Percentiles rank a stretch among this genome's conserved stretches.
phyloP scores from a whole-genome alignment of 2,329 filamentous ascomycete genomes.

The Verticillium albo-atrum region DNA sequence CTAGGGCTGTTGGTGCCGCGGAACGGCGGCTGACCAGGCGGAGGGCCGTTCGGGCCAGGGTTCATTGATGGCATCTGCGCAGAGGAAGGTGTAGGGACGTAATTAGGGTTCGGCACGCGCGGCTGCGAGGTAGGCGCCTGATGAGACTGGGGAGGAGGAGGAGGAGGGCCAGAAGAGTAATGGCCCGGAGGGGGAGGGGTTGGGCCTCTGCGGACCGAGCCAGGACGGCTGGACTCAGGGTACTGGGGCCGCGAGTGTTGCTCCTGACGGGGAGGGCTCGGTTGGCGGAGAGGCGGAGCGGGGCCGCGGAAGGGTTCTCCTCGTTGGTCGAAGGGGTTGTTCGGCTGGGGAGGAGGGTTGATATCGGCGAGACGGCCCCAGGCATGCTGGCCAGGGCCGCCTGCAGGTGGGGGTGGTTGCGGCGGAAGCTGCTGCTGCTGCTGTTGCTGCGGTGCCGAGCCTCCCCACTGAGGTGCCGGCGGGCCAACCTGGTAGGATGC shows the following conservation, averaged over 20 bases:
- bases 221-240: constrained; percentile 15
- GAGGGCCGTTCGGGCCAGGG: constrained; percentile 37
- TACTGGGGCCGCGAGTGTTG: constrained; percentile 36
- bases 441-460: constrained; percentile 57
- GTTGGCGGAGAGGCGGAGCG: constrained; percentile 64
- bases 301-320: constrained; percentile 66
- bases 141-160: constrained; percentile 37
- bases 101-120: constrained; percentile 57
- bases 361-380: constrained; percentile 73
- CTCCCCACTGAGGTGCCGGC: constrained; percentile 85
- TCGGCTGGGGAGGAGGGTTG: constrained; percentile 67
- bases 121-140: constrained; percentile 36
- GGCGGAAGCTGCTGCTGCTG: constrained; percentile 28
- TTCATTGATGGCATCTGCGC: constrained; percentile 31
- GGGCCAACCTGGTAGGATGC: constrained; percentile 89
- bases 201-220: constrained; percentile 44
- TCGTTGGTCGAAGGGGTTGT: constrained; percentile 77
- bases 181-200: constrained; percentile 49
- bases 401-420: constrained; percentile 56
- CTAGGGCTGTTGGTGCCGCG: constrained; percentile 69
- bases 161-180: constrained; percentile 45
- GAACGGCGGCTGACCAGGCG: constrained; percentile 64
- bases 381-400: constrained; percentile 48
- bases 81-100: constrained; percentile 48
- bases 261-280: constrained; percentile 68